phyloP scores from a whole-genome alignment of 371 early-diverging fungal genomes.

The Mucor lusitanicus region DNA sequence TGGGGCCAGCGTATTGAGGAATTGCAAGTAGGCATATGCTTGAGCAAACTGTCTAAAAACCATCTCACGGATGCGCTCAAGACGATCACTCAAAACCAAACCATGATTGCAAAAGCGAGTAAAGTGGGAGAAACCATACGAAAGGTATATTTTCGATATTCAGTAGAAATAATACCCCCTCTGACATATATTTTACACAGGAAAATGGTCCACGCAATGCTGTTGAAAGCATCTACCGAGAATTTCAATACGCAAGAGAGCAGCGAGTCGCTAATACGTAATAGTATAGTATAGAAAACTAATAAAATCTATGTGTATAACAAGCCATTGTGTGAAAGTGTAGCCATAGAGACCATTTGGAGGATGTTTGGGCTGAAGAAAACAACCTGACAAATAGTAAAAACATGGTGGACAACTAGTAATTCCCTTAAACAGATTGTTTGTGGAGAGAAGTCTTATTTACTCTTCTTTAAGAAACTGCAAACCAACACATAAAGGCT shows the following conservation, averaged over 20 bases:
- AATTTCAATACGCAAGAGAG: slow-evolving; percentile 52
- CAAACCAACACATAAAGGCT: too few species aligned
- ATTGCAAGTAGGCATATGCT: slow-evolving; percentile 62
- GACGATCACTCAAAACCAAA: slow-evolving; percentile 59
- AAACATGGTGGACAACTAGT: too few species aligned
- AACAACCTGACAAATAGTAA: too few species aligned
- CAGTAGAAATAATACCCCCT: too few species aligned
- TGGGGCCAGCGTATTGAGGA: slow-evolving; percentile 76
- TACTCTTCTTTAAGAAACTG: too few species aligned
- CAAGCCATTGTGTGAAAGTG: too few species aligned
- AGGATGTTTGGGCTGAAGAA: too few species aligned
- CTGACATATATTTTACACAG: slow-evolving; percentile 24
- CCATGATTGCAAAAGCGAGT: slow-evolving; percentile 61
- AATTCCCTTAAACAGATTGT: too few species aligned
- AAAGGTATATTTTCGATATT: slow-evolving; percentile 23
- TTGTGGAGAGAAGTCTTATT: too few species aligned
- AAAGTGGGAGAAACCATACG: slow-evolving; percentile 60
- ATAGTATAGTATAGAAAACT: not conserved
- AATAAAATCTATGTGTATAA: not conserved
- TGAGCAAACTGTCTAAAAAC: slow-evolving; percentile 58
- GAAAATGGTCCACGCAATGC: slow-evolving; percentile 70
- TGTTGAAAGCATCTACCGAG: slow-evolving; percentile 62
- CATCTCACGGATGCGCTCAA: slow-evolving; percentile 55
- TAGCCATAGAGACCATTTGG: too few species aligned
- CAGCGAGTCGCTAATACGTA: not conserved